phyloP scores from a whole-genome alignment of 345 rosid genomes.

The Populus euphratica region DNA sequence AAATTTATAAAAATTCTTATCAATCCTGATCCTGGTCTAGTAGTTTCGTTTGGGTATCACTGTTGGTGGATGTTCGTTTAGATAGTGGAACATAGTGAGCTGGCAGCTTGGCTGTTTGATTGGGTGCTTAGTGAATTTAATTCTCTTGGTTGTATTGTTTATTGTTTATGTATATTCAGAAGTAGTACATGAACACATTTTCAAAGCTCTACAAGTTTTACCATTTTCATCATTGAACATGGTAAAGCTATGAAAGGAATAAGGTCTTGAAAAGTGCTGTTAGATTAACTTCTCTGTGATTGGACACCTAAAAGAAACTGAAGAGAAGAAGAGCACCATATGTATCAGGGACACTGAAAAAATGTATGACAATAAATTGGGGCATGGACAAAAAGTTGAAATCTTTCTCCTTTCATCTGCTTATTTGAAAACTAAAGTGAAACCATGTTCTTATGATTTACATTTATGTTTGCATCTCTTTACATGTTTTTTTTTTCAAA shows the following conservation, averaged over 20 bases:
- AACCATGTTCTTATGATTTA: background rate
- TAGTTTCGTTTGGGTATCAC: background rate
- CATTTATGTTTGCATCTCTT: background rate
- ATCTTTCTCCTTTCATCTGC: background rate
- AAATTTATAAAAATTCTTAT: background rate
- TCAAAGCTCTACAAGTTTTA: background rate
- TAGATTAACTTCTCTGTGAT: background rate
- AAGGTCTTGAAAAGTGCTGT: background rate
- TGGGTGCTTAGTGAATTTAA: background rate
- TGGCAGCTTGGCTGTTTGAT: background rate
- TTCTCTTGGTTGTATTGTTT: background rate
- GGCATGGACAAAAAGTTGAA: background rate
- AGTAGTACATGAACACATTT: background rate
- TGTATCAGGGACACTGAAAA: background rate
- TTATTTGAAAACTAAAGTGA: background rate
- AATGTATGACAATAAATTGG: background rate
- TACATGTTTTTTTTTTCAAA: background rate
- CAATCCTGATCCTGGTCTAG: background rate
- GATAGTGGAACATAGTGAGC: background rate
- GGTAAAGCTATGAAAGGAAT: background rate
- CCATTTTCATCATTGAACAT: background rate
- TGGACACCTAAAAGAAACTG: background rate
- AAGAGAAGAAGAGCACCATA: background rate
- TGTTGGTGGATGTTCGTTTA: background rate
- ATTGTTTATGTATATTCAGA: background rate